phyloP scores from a whole-genome alignment of 257 asterid species.

The Nyctanthes arbortristis region DNA sequence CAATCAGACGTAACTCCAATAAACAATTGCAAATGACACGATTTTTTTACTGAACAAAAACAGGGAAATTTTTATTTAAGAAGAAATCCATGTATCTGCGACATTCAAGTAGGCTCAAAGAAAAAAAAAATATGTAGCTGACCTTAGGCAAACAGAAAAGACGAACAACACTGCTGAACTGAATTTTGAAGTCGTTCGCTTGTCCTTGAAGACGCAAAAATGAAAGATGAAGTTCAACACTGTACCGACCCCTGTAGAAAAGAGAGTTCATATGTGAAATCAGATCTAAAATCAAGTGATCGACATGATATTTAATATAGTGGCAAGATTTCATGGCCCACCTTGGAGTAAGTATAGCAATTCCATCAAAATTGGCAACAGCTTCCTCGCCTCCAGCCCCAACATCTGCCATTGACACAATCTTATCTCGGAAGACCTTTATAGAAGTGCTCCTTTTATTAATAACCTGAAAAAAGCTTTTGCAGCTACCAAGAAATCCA shows the following conservation, averaged over 20 bases:
- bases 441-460: neutral
- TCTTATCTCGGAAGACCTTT: slow-evolving; percentile 88
- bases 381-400: slow-evolving; percentile 96
- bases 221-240: slow-evolving; percentile 33
- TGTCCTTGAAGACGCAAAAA: slow-evolving; percentile 98
- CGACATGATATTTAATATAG: neutral
- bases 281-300: slow-evolving; percentile 10
- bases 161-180: slow-evolving; percentile 95
- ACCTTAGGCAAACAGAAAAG: slow-evolving; percentile 55
- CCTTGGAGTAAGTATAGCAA: slow-evolving; percentile 97
- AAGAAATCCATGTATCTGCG: neutral
- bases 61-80: too few species aligned
- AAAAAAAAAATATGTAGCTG: slow-evolving; percentile 1
- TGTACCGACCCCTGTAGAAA: slow-evolving; percentile 32
- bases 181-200: slow-evolving; percentile 96
- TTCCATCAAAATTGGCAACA: slow-evolving; percentile 88
- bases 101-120: neutral
- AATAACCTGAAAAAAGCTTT: neutral
- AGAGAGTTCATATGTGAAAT: neutral
- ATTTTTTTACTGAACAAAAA: slow-evolving; percentile 7
- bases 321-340: slow-evolving; percentile 23
- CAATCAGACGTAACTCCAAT: neutral
- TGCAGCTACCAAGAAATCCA: neutral
- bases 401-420: slow-evolving; percentile 90
- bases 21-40: neutral